Conservation (phyloP, 139 green algal genomes). For the Pseudopediastrum boryanum region DNA sequence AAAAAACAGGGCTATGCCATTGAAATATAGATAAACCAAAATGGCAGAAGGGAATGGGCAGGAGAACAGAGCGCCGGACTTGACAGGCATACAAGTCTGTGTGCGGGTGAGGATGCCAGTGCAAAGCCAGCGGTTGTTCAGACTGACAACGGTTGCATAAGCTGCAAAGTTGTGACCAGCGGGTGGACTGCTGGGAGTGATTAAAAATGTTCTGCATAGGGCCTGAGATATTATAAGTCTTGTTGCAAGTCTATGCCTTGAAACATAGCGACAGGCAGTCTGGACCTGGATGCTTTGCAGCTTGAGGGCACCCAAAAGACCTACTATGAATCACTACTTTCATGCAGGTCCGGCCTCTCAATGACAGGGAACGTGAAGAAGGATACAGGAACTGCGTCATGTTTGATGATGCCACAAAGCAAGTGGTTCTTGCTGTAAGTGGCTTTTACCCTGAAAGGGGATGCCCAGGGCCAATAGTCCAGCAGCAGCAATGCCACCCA, state of each 20-base stretch:
- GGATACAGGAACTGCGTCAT: slow-evolving; percentile 61
- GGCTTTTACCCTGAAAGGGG: neutral
- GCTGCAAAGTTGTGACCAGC: too few species aligned
- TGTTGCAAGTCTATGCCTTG: too few species aligned
- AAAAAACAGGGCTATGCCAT: neutral
- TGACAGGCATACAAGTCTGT: slow-evolving; percentile 52
- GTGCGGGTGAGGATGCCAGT: slow-evolving; percentile 57
- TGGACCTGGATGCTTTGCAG: neutral
- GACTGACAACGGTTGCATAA: too few species aligned
- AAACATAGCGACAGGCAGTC: neutral
- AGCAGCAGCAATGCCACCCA: neutral
- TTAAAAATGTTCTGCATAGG: too few species aligned
- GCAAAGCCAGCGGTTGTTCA: too few species aligned
- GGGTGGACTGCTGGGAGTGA: too few species aligned
- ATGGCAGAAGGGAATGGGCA: slow-evolving; percentile 3
- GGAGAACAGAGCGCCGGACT: neutral
- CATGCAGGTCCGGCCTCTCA: slow-evolving; percentile 66
- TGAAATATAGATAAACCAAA: too few species aligned
- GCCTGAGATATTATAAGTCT: too few species aligned
- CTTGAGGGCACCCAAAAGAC: neutral
- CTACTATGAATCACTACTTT: neutral
- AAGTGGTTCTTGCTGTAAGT: slow-evolving; percentile 71
- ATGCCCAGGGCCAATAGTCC: neutral
- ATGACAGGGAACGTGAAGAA: slow-evolving; percentile 51
- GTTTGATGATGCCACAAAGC: slow-evolving; percentile 67